Conservation (phyloP, 2,329 filamentous ascomycete species). For the Neurospora crassa region DNA sequence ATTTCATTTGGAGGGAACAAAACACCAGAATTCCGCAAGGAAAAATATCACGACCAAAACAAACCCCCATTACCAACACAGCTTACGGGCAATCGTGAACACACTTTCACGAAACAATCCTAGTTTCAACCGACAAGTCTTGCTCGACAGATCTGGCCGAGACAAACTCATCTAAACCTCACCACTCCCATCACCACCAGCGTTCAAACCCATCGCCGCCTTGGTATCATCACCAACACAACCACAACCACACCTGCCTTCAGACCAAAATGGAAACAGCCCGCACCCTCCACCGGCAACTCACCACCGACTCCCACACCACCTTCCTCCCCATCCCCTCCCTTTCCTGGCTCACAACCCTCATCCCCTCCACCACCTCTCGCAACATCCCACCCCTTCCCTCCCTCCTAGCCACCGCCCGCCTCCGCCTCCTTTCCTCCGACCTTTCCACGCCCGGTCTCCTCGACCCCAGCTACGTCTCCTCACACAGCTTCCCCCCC, state of each 20-base stretch:
- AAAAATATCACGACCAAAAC: not conserved
- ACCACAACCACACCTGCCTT: not conserved
- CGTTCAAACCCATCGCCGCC: not conserved
- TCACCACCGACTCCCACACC: slow-evolving; percentile 38
- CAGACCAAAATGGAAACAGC: not conserved
- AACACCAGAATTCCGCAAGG: not conserved
- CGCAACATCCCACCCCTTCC: slow-evolving; percentile 48
- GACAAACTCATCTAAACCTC: not conserved
- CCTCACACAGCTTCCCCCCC: slow-evolving; percentile 43
- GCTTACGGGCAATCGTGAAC: not conserved
- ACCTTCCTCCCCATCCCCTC: slow-evolving; percentile 46
- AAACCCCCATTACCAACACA: not conserved
- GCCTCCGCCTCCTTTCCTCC: slow-evolving; percentile 67
- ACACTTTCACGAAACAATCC: not conserved
- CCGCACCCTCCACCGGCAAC: slow-evolving; percentile 28
- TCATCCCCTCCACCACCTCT: slow-evolving; percentile 37
- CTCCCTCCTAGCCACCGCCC: slow-evolving; percentile 67
- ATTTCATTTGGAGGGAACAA: not conserved
- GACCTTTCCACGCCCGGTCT: slow-evolving; percentile 59
- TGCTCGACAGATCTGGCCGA: too few species aligned
- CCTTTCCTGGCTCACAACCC: slow-evolving; percentile 50
- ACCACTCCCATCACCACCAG: not conserved
- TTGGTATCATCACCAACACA: not conserved
- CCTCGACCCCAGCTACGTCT: slow-evolving; percentile 30
- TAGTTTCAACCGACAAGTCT: not conserved